Evolutionary conservation across 306 rosid genomes (phyloP).

Genomic region (Rosa chinensis): DNA sequence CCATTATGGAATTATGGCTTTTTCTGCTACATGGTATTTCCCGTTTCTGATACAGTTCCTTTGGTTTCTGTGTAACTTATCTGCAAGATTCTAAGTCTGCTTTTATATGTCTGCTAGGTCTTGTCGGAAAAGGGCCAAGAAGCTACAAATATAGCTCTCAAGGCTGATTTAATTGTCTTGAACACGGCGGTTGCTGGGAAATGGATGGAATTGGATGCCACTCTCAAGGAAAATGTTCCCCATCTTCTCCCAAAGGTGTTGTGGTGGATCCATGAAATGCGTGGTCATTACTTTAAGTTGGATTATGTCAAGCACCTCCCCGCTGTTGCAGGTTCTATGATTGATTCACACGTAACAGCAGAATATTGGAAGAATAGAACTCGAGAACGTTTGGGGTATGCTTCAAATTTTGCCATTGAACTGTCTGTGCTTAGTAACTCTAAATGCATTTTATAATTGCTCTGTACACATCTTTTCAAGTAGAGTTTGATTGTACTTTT

Average conservation of each 20-base stretch:
- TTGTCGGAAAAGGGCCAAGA: conserved; percentile 72
- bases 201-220: conserved; percentile 72
- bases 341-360: conserved; percentile 91
- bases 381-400: conserved; percentile 71
- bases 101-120: conserved; percentile 41
- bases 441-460: background rate
- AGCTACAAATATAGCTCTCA: conserved; percentile 67
- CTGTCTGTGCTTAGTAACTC: too few relatives aligned
- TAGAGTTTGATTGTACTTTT: background rate
- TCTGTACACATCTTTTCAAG: background rate
- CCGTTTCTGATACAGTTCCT: background rate
- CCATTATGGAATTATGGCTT: background rate
- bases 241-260: conserved; percentile 86
- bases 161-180: conserved; percentile 82
- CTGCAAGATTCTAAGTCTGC: background rate
- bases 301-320: conserved; percentile 98
- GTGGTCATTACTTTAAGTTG: conserved; percentile 92
- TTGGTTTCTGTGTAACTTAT: background rate
- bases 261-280: conserved; percentile 99
- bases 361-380: conserved; percentile 94
- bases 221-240: conserved; percentile 71
- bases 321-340: conserved; percentile 93
- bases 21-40: background rate
- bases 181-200: conserved; percentile 98
- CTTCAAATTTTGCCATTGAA: conserved; percentile 5